Evolutionary conservation across 1,284 basidiomycete species (phyloP).

Genomic region (Sutorius eximius): DNA sequence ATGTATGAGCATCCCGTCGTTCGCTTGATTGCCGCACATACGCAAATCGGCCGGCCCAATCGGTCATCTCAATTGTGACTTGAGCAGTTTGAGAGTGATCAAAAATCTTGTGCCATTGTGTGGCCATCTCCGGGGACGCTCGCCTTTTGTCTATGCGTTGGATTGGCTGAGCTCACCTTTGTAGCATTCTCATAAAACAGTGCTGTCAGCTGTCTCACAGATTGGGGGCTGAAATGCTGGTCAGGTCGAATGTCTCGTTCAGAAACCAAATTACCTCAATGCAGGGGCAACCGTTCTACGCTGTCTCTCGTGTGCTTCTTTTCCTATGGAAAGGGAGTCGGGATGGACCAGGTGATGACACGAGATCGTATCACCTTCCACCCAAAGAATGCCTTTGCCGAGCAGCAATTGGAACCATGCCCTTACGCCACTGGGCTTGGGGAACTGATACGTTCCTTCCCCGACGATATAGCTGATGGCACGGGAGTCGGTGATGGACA

Average conservation of each 20-base stretch:
- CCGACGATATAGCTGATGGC: constrained; percentile 54
- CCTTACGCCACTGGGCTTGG: constrained; percentile 58
- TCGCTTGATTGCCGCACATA: constrained; percentile 28
- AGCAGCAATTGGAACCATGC: constrained; percentile 59
- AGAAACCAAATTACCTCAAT: constrained; percentile 42
- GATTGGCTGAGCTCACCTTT: constrained; percentile 30
- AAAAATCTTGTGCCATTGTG: constrained; percentile 46
- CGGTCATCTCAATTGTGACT: constrained; percentile 52
- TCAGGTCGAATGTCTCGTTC: neutral
- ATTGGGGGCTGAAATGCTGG: constrained; percentile 43
- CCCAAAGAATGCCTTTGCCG: constrained; percentile 62
- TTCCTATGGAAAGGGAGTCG: constrained; percentile 37
- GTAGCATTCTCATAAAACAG: constrained; percentile 52
- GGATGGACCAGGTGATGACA: neutral
- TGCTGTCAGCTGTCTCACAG: constrained; percentile 47
- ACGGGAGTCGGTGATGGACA: constrained; percentile 53
- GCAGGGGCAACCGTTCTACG: constrained; percentile 52
- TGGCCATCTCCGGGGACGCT: constrained; percentile 35
- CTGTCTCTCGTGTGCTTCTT: constrained; percentile 53
- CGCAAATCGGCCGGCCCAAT: constrained; percentile 62
- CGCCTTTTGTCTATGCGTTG: neutral
- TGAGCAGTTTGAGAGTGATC: constrained; percentile 37
- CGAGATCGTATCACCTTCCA: constrained; percentile 45
- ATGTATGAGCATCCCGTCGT: constrained; percentile 2
- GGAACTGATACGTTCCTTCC: constrained; percentile 53